Evolutionary conservation across 805 yeast genomes (phyloP), one percentile per base, ranked within the genome.

Genomic region (Lipomyces mesembrius): DNA sequence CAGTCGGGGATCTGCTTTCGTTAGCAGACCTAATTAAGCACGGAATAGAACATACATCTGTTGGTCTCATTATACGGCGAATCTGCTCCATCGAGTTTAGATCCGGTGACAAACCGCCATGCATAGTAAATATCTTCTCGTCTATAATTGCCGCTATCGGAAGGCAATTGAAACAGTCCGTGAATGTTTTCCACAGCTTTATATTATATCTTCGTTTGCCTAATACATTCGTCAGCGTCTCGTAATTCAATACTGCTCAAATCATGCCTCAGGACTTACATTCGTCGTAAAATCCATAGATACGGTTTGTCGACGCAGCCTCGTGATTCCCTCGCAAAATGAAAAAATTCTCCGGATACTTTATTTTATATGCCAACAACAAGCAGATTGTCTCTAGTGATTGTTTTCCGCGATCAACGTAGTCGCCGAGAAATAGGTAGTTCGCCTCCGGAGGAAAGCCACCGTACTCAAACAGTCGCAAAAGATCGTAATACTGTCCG

Each of bases 381-480:
- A 94, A 82, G 80, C 98, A 94, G 75, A 94, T 94, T n/a, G 98
- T 94, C 80, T 94, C 99, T 74, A 94, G 82, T 37, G 97, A 91
- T 82, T 94, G 98, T 78, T 93, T 92, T 76, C 99, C 99, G 84
- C 99, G 89, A 82, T 94, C 99, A 72, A 94, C 99, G 77, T 94
- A 94, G 83, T 94, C 99, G 72, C 99, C 99, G 68, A 94, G 81
- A 77, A 94, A 94, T 75, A 94, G 82, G 82, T 94, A 94, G 82
- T 94, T 94, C 20, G 98, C 96, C 79, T 94, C 98, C 12, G 99
- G 99, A 1, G 99, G 99, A 84, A 95, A 94, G 1, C 98, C 99
- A 74, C 99, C 98, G 77, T 93, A 93, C 82, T 94, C 98, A 76
- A 94, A 94, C 74, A 94, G 85, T 80, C 98, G 89, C 78, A 94